Base-by-base conservation (phyloP, 2,329 filamentous ascomycete genomes). In the Xylaria sp. region DNA sequence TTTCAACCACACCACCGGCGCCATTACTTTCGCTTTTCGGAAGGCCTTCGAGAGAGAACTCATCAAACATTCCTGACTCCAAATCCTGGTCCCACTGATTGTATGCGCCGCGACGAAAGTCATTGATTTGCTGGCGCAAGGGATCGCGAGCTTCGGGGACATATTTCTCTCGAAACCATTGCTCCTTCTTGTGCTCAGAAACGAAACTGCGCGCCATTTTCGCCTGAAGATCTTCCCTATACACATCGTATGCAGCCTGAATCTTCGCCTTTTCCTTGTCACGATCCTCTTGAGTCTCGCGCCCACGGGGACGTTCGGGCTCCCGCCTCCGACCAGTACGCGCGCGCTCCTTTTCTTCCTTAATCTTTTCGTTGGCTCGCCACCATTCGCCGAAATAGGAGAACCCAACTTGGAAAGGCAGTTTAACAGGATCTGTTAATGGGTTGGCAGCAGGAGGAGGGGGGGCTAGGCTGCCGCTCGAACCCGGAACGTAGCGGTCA, bases 101-200 rank as follows among this genome's bases (percentile, higher is more conserved):
- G 80, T 96, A 98, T 61, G 90, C 88, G 16, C 88, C 89, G 48
- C 91, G 89, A 55, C 97, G 91, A 78, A 93, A 94, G 55, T 94
- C 91, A 79, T 91, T 92, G 62, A 98, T 84, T 75, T 93, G 91
- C 68, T 85, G 84, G 65, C 92, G 90, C 76, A 98, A 89, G 1
- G 87, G 86, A 72, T 94, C 91, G 61, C 93, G 87, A 63, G 95
- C 89, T 73, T 96, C 93, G 0, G 93, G 88, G 35, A 97, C 91
- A 75, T 99, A 99, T 78, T 93, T 91, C 81, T 99, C 96, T 75
- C 91, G 93, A 83, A 99, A 99, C 96, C 96, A 99, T 78, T 99
- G 95, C 79, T 99, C 96, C 51, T 90, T 90, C 79, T 97, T 97
- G 81, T 99, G 96, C 75, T 94, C 92, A 59, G 91, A 89, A 50